Evolutionary conservation across 176 grass and related monocot genomes (phyloP), one percentile per base, ranked within the genome.

Genomic region (Aegilops sharonensis): DNA sequence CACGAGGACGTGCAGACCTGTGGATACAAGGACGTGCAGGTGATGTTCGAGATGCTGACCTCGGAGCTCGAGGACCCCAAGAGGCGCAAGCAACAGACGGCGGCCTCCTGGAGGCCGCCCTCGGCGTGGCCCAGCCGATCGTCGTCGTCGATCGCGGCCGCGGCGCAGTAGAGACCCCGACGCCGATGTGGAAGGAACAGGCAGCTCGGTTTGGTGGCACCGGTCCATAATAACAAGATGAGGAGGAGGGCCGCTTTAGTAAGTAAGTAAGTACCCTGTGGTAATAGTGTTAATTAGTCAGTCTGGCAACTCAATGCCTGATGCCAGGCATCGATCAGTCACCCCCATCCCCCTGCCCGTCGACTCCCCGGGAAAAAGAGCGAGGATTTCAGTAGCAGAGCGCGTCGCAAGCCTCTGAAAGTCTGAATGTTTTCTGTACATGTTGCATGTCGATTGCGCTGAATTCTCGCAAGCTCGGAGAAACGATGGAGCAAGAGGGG

Each of bases 41-140:
- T 98, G 88, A 91, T 98, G 89, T 98, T 94, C 78, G 95, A 98
- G 78, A 98, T 98, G 29, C 89, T 98, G 83, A 91, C 72, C 12
- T 90, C 93, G 8, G 93, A 88, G 66, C 84, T 90, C 63, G 93
- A 93, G 87, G 89, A 78, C 10, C 24, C 68, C 5, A 84, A 84
- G 42, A 54, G 67, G 39, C 87, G 64, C 35, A 89, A 90, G 18
- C 54, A 59, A 32, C 42, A 83, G 30, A 52, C 27, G 45, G 14
- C 67, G 25, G 2, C 72, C 25, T 50, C 29, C 20, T 63, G 83
- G 91, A 37, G 67, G 88, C 76, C 65, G 65, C 23, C 77, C 66
- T n/a, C 72, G 7, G 74, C 69, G 29, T 87, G 87, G 75, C 36
- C 81, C 84, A 8, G n/a, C 72, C 75, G 81, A 69, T 79, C 86